Conservation (phyloP, 164 flowering plant species). For the Paratinospora sagittata region DNA sequence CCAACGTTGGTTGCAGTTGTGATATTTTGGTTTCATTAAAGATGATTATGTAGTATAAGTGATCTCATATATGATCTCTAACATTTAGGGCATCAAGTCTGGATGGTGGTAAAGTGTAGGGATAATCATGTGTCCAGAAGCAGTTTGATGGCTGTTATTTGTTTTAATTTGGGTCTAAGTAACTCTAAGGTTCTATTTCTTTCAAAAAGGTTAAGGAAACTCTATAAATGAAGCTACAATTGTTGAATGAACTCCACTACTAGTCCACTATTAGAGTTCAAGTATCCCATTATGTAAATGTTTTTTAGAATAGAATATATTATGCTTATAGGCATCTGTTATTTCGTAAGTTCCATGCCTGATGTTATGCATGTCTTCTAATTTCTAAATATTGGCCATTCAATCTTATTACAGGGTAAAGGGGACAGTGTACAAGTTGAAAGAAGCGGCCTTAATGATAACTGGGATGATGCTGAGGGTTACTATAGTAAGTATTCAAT, state of each 20-base stretch:
- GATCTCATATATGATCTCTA: no score
- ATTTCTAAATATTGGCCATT: background rate
- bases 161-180: background rate
- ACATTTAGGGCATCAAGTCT: no score
- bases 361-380: background rate
- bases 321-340: background rate
- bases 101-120: no score
- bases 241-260: background rate
- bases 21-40: no score
- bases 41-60: no score
- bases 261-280: background rate
- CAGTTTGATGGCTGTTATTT: no score
- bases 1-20: no score
- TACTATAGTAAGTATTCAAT: slow-evolving; percentile 74
- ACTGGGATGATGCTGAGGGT: slow-evolving; percentile 99
- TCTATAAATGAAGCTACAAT: no score
- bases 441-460: slow-evolving; percentile 84
- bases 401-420: slow-evolving; percentile 45
- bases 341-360: background rate
- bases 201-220: no score
- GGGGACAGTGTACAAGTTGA: slow-evolving; percentile 65
- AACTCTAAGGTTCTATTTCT: no score
- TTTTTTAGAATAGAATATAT: background rate
- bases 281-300: background rate
- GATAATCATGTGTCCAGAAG: no score